Conservation (phyloP, 352 stramenopile genomes). For the Stephanocyclus meneghinianus region DNA sequence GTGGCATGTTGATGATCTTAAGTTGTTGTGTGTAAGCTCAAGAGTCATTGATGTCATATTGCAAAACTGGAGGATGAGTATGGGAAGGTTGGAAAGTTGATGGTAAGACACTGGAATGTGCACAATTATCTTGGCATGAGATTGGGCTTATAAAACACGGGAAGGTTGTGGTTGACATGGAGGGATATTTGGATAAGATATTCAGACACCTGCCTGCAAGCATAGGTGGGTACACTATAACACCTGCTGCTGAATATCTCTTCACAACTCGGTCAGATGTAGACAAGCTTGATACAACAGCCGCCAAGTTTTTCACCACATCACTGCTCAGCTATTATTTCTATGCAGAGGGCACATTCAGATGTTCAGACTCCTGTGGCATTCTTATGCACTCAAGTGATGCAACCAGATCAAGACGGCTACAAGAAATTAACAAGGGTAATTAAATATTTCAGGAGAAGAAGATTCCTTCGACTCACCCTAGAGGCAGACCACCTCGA, state of each 20-base stretch:
- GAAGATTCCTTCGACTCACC: conserved; percentile 21
- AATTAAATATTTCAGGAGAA: conserved; percentile 39
- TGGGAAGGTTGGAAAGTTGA: conserved; percentile 32
- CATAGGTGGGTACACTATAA: not conserved
- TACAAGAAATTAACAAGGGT: conserved; percentile 36
- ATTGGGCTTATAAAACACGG: too few relatives aligned
- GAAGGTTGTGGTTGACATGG: too few relatives aligned
- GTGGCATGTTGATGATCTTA: conserved; percentile 56
- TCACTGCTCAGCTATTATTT: conserved; percentile 33
- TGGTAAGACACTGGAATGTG: not conserved
- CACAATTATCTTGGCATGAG: too few relatives aligned
- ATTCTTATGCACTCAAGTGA: too few relatives aligned
- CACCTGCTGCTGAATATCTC: not conserved
- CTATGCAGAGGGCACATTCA: conserved; percentile 45
- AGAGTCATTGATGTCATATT: too few relatives aligned
- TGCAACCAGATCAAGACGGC: conserved; percentile 36
- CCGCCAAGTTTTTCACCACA: conserved; percentile 27
- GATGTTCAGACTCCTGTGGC: too few relatives aligned
- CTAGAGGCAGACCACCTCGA: conserved; percentile 5
- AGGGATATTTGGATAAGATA: too few relatives aligned
- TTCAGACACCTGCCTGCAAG: conserved; percentile 1
- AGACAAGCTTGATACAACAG: too few relatives aligned
- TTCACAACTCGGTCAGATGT: too few relatives aligned
- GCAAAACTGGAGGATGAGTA: too few relatives aligned
- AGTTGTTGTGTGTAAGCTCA: too few relatives aligned